Evolutionary conservation across 2,329 filamentous ascomycete genomes (phyloP).

Genomic region (Thielaviopsis populi): DNA sequence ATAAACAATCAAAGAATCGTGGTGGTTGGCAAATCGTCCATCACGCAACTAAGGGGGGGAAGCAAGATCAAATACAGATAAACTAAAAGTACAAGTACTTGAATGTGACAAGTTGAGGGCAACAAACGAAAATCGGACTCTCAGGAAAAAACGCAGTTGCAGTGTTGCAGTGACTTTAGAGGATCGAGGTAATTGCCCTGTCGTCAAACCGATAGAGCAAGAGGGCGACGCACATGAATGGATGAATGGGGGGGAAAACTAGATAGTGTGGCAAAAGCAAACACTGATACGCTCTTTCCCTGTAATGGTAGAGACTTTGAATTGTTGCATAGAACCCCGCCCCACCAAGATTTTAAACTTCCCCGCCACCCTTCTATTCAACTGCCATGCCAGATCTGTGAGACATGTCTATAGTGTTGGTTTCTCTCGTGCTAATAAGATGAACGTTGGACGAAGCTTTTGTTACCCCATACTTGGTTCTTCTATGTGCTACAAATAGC

Average conservation of each 20-base stretch:
- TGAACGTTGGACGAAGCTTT: neutral
- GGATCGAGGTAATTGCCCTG: neutral
- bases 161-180: neutral
- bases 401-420: neutral
- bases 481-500: neutral
- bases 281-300: neutral
- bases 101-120: neutral
- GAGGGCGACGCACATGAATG: neutral
- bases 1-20: neutral
- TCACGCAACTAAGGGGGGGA: neutral
- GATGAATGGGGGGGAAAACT: neutral
- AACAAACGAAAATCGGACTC: neutral
- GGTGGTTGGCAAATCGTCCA: neutral
- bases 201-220: neutral
- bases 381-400: too few species aligned
- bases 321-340: neutral
- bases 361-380: neutral
- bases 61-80: neutral
- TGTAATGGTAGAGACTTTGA: neutral
- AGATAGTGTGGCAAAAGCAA: neutral
- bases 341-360: neutral
- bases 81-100: neutral
- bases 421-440: neutral
- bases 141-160: neutral
- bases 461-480: neutral